These are phyloP conservation scores for Eimeria mitis DNA, from an alignment of 169 alveolate species.

Conservation along the genomic window DNA sequence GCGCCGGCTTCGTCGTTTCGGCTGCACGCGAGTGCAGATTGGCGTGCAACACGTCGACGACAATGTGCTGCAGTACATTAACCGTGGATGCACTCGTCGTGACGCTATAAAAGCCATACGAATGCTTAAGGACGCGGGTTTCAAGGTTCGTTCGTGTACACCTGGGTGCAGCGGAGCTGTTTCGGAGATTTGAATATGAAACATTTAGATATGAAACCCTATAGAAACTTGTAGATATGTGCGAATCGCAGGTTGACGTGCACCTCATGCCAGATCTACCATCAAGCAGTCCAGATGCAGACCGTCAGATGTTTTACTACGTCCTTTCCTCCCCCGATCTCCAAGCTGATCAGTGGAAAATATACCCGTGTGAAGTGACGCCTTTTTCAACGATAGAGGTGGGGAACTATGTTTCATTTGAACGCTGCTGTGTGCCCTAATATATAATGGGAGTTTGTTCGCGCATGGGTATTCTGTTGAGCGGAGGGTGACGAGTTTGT, in stretches of 20 bases:
- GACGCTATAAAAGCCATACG: slow-evolving; percentile 92
- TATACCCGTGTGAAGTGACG: slow-evolving; percentile 97
- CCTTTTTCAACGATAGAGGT: slow-evolving; percentile 95
- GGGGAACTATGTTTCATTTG: neutral
- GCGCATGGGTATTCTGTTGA: neutral
- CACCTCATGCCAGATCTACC: slow-evolving; percentile 98
- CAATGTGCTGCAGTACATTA: slow-evolving; percentile 89
- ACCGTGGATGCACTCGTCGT: slow-evolving; percentile 89
- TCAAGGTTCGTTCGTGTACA: slow-evolving; percentile 84
- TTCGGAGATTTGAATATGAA: neutral
- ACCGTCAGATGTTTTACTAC: slow-evolving; percentile 92
- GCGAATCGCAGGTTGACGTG: slow-evolving; percentile 90
- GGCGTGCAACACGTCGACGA: slow-evolving; percentile 97
- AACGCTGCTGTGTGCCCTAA: neutral
- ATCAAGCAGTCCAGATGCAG: slow-evolving; percentile 90
- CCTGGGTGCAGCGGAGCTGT: neutral
- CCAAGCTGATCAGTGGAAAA: slow-evolving; percentile 98
- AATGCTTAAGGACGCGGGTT: slow-evolving; percentile 94
- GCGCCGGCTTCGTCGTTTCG: slow-evolving; percentile 89
- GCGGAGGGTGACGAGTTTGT: neutral
- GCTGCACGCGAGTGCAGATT: slow-evolving; percentile 96
- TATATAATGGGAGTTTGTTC: neutral
- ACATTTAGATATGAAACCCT: neutral
- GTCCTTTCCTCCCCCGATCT: slow-evolving; percentile 90
- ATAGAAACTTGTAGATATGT: neutral